These are phyloP conservation scores for Podaxis sp. DNA, from an alignment of 768 basidiomycete genomes.

Conservation along the genomic window DNA sequence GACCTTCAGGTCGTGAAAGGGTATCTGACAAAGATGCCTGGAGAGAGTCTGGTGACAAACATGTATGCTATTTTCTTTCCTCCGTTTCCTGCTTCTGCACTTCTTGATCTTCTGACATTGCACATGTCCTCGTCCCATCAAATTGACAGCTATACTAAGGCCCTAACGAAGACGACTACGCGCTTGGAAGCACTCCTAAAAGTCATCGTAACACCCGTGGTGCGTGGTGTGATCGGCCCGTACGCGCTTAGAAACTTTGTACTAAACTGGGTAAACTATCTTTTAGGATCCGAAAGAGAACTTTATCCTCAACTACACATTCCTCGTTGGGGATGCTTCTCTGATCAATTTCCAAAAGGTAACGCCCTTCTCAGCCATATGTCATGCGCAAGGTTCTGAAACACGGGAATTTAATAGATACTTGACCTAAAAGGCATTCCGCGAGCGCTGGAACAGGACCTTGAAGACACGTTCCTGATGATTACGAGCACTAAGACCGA, in stretches of 20 bases:
- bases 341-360: constrained; percentile 99
- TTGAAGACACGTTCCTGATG: constrained; percentile 89
- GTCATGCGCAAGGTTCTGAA: not conserved
- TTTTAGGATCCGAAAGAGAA: constrained; percentile 87
- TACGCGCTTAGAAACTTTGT: not conserved
- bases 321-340: constrained; percentile 91
- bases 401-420: constrained; percentile 51
- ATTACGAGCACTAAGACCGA: constrained; percentile 92
- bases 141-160: constrained; percentile 68
- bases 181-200: constrained; percentile 91
- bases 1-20: constrained; percentile 88
- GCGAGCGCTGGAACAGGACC: constrained; percentile 79
- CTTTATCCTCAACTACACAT: constrained; percentile 93
- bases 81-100: not conserved
- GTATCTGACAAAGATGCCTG: constrained; percentile 80
- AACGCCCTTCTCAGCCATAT: not conserved
- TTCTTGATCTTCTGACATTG: constrained; percentile 9
- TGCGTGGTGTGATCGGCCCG: constrained; percentile 33
- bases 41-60: constrained; percentile 55
- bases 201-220: constrained; percentile 91
- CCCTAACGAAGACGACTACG: constrained; percentile 76
- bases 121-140: not conserved
- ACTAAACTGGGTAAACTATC: not conserved
- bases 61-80: constrained; percentile 37
- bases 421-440: constrained; percentile 94